These are phyloP conservation scores for Teratosphaeria destructans DNA, from an alignment of 2,329 filamentous ascomycete genomes.

Conservation along the genomic window DNA sequence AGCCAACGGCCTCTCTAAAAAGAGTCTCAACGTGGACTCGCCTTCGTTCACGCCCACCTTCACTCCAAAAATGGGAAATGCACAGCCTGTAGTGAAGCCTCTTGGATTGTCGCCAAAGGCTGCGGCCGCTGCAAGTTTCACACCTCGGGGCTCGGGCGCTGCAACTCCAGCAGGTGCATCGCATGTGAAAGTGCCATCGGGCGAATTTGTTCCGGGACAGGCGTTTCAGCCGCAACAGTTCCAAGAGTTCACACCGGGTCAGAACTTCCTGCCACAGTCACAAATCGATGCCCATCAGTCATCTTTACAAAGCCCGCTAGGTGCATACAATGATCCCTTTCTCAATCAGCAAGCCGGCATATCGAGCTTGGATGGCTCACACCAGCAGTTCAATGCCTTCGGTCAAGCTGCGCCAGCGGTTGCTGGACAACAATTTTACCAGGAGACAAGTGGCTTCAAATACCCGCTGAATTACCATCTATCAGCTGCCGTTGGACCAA, in stretches of 20 bases:
- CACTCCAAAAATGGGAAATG: constrained; percentile 38
- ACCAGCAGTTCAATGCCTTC: constrained; percentile 53
- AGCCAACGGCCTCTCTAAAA: constrained; percentile 43
- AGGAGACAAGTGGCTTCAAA: constrained; percentile 46
- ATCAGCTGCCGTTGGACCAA: constrained; percentile 78
- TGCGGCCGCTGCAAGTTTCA: constrained; percentile 80
- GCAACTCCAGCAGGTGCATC: constrained; percentile 30
- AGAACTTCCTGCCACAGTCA: constrained; percentile 45
- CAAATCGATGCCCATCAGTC: constrained; percentile 10
- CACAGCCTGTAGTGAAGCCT: constrained; percentile 48
- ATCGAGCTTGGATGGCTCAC: constrained; percentile 23
- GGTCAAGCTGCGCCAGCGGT: constrained; percentile 58
- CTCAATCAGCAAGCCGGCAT: constrained; percentile 21
- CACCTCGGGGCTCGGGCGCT: constrained; percentile 46
- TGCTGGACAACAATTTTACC: constrained; percentile 56
- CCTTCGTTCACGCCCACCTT: constrained; percentile 87
- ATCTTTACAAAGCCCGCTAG: constrained; percentile 19
- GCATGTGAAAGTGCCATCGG: constrained; percentile 36
- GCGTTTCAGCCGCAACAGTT: constrained; percentile 35
- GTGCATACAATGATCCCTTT: constrained; percentile 34
- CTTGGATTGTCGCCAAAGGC: constrained; percentile 78
- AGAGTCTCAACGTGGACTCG: constrained; percentile 85
- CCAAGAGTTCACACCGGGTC: constrained; percentile 44
- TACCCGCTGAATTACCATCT: constrained; percentile 74
- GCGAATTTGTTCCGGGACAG: constrained; percentile 30